phyloP scores from a whole-genome alignment of 2,329 filamentous ascomycete species.

The Conoideocrella luteorostrata region DNA sequence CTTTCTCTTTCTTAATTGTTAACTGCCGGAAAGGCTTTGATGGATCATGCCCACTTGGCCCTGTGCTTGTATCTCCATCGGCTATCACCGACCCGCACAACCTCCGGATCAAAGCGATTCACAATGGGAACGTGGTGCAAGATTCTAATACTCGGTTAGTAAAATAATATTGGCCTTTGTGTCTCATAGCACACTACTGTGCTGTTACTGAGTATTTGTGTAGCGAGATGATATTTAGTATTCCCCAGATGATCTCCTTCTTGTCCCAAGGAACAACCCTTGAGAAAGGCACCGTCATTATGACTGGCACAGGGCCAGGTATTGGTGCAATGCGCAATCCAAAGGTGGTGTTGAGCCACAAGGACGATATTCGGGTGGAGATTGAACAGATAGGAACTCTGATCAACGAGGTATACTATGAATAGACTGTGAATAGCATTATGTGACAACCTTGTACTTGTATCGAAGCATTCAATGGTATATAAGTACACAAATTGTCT shows the following conservation, averaged over 20 bases:
- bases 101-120: conserved; percentile 24
- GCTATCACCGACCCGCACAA: conserved; percentile 24
- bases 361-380: conserved; percentile 31
- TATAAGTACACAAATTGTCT: too few relatives aligned
- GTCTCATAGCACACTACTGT: not conserved
- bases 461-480: too few relatives aligned
- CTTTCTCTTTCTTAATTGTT: too few relatives aligned
- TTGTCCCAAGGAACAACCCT: conserved; percentile 54
- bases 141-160: conserved; percentile 24
- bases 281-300: conserved; percentile 54
- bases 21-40: conserved; percentile 36
- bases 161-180: too few relatives aligned
- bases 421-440: conserved; percentile 17
- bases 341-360: conserved; percentile 28
- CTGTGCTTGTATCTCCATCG: conserved; percentile 24
- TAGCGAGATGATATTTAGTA: conserved; percentile 49
- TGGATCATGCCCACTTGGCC: conserved; percentile 43
- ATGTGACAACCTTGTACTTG: too few relatives aligned
- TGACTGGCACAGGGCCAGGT: conserved; percentile 49
- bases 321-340: conserved; percentile 35
- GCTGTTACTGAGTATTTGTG: not conserved
- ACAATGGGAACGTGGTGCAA: conserved; percentile 32
- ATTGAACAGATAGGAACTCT: conserved; percentile 31
- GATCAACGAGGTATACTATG: conserved; percentile 30
- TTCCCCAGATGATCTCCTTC: conserved; percentile 50